Evolutionary conservation across 305 asterid species (phyloP), one percentile per base, ranked within the genome.

Genomic region (Caryopteris hybrid): DNA sequence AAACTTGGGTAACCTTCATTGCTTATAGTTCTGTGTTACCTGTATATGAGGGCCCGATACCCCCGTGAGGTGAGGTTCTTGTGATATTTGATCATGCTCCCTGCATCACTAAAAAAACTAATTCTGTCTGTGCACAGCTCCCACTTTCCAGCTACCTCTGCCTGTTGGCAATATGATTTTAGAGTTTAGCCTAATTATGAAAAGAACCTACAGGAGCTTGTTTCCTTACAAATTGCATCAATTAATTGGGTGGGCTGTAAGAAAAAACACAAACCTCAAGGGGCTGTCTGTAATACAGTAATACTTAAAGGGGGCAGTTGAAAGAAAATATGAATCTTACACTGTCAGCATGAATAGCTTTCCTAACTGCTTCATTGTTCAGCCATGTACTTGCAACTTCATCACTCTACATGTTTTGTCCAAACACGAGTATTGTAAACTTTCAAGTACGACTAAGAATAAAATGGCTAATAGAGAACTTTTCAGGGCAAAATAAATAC

Each of bases 21-120:
- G 61, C 23, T 27, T 38, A 25, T 60, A 27, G 17, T 39, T 43
- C 29, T 8, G 20, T 23, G 16, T 66, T 36, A 88, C 96, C 96
- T 91, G 89, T 18, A 91, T 70, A 91, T 83, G 73, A 94, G 87
- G 42, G 93, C 96, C 34, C 89, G 88, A 69, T 80, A 89, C 14
- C 99, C 96, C 17, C 78, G 75, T 20, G 84, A 72, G 1, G 97
- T 88, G 66, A 94, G 97, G 73, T 86, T 91, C 80, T 78, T 87
- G 83, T 94, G 99, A 78, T 84, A 91, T 34, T 74, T 80, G 76
- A 94, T 86, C 99, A 94, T 94, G 82, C 97, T 93, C 63, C 99
- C 99, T 17, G 91, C 74, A 79, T 93, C 96, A 66, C 88, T 94
- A 60, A 34, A 16, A 61, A 83, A 83, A 1, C 0, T 0, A 64